Percentiles rank a stretch among this genome's conserved stretches.
These are phyloP conservation scores for Chaetomiaceae sp. DNA, from an alignment of 2,329 filamentous ascomycete genomes.

Conservation along the genomic window DNA sequence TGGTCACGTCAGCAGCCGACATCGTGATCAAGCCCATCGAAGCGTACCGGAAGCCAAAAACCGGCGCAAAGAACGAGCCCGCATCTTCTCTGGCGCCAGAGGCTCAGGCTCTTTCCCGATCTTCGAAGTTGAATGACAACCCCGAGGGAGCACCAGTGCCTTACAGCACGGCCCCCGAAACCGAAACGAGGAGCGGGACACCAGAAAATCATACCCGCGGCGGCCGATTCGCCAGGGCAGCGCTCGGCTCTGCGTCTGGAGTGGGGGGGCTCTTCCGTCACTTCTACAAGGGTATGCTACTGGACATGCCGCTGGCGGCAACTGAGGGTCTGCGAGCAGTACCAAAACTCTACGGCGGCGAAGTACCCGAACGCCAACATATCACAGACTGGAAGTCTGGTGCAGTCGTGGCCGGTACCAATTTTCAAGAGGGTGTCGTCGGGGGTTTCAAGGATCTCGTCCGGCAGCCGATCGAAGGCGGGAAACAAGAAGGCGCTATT, in stretches of 20 bases:
- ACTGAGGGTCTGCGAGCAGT: slow-evolving; percentile 1
- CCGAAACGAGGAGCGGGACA: no score
- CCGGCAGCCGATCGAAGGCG: neutral
- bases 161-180: no score
- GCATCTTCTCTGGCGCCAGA: no score
- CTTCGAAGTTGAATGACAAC: no score
- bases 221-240: neutral
- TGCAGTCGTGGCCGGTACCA: neutral
- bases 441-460: neutral
- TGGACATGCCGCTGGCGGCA: slow-evolving; percentile 7
- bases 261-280: slow-evolving; percentile 1
- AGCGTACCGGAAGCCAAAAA: neutral
- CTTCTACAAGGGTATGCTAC: neutral
- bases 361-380: neutral
- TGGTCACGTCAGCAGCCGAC: slow-evolving; percentile 1
- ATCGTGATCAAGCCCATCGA: slow-evolving; percentile 4
- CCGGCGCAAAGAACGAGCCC: neutral
- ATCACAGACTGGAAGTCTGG: slow-evolving; percentile 1
- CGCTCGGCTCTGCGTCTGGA: neutral
- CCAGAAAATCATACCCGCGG: neutral
- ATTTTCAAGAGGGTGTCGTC: neutral
- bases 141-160: no score
- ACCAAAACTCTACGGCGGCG: neutral
- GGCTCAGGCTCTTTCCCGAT: no score
- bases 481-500: neutral